phyloP scores from a whole-genome alignment of 208 protist species.

The Acanthamoeba royreba region DNA sequence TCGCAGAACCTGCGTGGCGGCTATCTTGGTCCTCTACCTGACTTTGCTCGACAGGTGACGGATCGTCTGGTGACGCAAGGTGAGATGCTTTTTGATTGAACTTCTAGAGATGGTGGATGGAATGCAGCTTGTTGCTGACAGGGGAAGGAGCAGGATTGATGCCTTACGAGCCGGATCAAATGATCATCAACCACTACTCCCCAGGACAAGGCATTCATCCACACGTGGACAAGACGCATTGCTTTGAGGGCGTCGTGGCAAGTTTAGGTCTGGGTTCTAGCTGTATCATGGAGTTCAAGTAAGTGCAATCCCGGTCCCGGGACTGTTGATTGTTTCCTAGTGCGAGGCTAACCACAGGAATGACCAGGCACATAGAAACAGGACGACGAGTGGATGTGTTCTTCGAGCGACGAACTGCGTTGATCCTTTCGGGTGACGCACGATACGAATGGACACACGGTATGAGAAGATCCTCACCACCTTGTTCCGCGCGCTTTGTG shows the following conservation, averaged over 20 bases:
- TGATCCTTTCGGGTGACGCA: neutral
- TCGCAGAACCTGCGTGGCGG: neutral
- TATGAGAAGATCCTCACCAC: too few species aligned
- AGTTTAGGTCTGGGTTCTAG: neutral
- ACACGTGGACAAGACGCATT: constrained; percentile 13
- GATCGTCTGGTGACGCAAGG: neutral
- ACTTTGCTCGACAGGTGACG: neutral
- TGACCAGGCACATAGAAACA: neutral
- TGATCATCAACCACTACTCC: constrained; percentile 45
- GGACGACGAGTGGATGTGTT: neutral
- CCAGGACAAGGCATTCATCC: constrained; percentile 37
- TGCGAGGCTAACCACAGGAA: neutral
- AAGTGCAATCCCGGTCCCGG: too few species aligned
- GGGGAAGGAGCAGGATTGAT: neutral
- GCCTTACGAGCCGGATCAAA: constrained; percentile 39
- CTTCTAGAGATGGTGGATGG: too few species aligned
- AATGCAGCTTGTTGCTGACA: neutral
- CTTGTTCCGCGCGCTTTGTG: too few species aligned
- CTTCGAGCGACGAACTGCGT: neutral
- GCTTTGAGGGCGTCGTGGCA: constrained; percentile 3
- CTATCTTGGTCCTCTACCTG: neutral
- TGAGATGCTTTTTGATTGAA: too few species aligned
- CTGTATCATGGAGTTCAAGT: constrained; percentile 20
- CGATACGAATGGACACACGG: neutral
- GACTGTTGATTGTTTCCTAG: too few species aligned